Conservation (phyloP, 495 filamentous ascomycete species). For the Pyronema domesticum region DNA sequence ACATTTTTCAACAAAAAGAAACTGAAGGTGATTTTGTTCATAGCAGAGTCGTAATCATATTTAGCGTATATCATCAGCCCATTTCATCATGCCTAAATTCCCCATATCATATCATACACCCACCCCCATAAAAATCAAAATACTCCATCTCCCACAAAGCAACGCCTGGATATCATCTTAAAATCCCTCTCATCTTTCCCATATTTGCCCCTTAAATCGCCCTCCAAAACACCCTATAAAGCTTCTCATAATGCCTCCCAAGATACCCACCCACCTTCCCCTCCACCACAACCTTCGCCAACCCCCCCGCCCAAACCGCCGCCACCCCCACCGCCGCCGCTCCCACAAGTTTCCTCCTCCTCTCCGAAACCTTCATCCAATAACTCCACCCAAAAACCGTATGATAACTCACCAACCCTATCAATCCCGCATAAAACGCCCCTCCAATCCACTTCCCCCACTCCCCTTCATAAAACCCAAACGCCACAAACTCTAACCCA, state of each 20-base stretch:
- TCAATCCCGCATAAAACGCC: constrained; percentile 44
- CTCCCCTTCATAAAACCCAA: constrained; percentile 54
- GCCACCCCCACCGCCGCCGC: constrained; percentile 38
- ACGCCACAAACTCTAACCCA: constrained; percentile 63
- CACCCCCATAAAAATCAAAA: too few relatives aligned
- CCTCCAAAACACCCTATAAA: constrained; percentile 31
- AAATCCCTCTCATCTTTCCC: neutral
- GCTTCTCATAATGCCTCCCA: constrained; percentile 55
- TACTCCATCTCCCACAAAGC: too few relatives aligned
- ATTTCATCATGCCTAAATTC: too few relatives aligned
- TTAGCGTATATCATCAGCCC: too few relatives aligned
- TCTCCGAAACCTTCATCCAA: constrained; percentile 32
- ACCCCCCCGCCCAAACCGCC: constrained; percentile 61
- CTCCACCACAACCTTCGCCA: constrained; percentile 56
- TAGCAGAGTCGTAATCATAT: too few relatives aligned
- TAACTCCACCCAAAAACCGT: constrained; percentile 50
- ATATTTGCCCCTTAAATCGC: neutral
- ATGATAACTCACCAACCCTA: constrained; percentile 56
- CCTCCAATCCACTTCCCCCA: constrained; percentile 42
- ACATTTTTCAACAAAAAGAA: too few relatives aligned
- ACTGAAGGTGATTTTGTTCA: too few relatives aligned
- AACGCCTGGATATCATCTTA: too few relatives aligned
- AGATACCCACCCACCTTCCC: constrained; percentile 59
- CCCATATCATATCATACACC: too few relatives aligned
- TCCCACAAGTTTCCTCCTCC: constrained; percentile 54